These are phyloP conservation scores for Haplosporangium sp. DNA, from an alignment of 371 early-diverging fungal species.

Conservation along the genomic window DNA sequence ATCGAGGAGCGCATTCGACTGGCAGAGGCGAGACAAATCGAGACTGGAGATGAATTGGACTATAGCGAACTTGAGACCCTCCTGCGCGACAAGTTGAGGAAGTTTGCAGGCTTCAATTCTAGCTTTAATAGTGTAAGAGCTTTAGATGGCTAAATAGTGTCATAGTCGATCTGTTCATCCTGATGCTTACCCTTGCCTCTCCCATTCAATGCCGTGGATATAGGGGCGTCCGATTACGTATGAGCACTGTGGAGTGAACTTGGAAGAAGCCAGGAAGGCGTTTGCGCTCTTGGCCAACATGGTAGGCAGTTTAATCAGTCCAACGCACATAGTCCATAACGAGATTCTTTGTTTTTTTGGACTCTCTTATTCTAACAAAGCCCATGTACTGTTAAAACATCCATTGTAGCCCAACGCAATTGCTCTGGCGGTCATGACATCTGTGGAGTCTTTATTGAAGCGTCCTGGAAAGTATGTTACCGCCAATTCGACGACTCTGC, in stretches of 20 bases:
- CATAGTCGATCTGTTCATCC: background rate
- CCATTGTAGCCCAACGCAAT: constrained; percentile 46
- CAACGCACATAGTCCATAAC: too few relatives aligned
- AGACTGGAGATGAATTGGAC: constrained; percentile 25
- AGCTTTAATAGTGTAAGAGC: constrained; percentile 76
- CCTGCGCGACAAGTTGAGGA: constrained; percentile 68
- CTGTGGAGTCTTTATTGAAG: constrained; percentile 78
- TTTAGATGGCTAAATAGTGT: background rate
- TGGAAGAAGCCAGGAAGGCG: constrained; percentile 76
- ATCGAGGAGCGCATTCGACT: constrained; percentile 38
- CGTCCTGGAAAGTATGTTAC: constrained; percentile 77
- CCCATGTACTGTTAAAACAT: constrained; percentile 4
- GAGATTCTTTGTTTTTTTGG: background rate
- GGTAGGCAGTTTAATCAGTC: constrained; percentile 56
- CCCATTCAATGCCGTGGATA: background rate
- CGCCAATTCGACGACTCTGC: background rate
- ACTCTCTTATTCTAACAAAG: background rate
- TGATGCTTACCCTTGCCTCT: background rate
- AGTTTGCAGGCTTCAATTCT: constrained; percentile 77
- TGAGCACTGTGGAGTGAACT: constrained; percentile 74
- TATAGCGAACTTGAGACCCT: constrained; percentile 56
- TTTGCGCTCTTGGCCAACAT: constrained; percentile 74
- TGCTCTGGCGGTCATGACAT: constrained; percentile 79
- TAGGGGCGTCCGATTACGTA: constrained; percentile 66
- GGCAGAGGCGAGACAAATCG: constrained; percentile 45